phyloP scores from a whole-genome alignment of 768 basidiomycete species.

The Podaxis mareebaensis region DNA sequence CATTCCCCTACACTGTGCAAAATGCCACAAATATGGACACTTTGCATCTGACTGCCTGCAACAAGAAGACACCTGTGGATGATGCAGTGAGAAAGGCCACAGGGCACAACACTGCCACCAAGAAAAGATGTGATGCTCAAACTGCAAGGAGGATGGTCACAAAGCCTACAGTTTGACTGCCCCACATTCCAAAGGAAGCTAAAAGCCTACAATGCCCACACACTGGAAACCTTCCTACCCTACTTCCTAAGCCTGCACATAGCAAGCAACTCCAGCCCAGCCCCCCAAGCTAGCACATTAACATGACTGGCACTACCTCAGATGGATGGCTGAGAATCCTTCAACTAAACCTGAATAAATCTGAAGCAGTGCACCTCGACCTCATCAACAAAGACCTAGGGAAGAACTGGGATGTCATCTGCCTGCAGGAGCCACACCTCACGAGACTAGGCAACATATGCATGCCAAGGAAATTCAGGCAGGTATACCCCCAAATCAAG shows the following conservation, averaged over 20 bases:
- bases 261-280: no score
- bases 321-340: slow-evolving; percentile 17
- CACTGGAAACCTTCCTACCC: no score
- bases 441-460: slow-evolving; percentile 22
- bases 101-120: neutral
- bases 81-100: neutral
- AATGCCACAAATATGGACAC: neutral
- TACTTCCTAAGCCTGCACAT: no score
- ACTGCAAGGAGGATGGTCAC: slow-evolving; percentile 9
- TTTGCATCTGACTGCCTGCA: neutral
- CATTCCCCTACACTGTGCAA: neutral
- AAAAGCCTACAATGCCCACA: no score
- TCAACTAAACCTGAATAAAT: slow-evolving; percentile 23
- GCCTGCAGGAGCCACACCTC: slow-evolving; percentile 41
- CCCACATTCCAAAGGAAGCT: neutral
- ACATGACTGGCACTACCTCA: neutral
- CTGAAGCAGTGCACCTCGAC: slow-evolving; percentile 15
- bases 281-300: neutral
- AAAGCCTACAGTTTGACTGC: neutral
- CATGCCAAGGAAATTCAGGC: slow-evolving; percentile 21
- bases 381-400: slow-evolving; percentile 16
- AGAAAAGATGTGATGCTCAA: neutral
- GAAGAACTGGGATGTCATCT: slow-evolving; percentile 31
- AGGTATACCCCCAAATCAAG: slow-evolving; percentile 20
- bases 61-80: neutral